Percentiles rank a stretch among this genome's conserved stretches.
Conservation (phyloP, 2,329 filamentous ascomycete genomes). For the Talaromyces sp. region DNA sequence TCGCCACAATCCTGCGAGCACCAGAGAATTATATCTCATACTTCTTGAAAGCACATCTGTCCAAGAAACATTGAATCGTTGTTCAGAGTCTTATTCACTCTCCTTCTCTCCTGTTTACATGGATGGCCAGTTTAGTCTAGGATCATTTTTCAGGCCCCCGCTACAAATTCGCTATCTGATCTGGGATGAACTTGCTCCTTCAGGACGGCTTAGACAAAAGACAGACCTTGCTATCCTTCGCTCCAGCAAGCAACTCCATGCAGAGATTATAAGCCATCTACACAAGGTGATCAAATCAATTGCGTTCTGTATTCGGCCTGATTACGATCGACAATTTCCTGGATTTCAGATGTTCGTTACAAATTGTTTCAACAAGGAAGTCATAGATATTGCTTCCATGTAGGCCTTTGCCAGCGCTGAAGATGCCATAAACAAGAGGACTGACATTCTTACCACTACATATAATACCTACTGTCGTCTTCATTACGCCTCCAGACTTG, state of each 20-base stretch:
- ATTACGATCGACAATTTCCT: neutral
- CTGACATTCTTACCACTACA: neutral
- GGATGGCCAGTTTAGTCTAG: neutral
- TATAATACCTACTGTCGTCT: neutral
- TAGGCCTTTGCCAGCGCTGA: neutral
- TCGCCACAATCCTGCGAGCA: neutral
- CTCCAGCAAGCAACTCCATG: neutral
- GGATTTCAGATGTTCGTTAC: neutral
- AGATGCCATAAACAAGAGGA: neutral
- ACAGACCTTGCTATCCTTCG: slow-evolving; percentile 5
- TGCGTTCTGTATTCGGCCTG: neutral
- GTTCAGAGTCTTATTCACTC: neutral
- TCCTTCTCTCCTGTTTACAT: neutral
- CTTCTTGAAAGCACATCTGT: neutral
- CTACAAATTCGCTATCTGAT: neutral
- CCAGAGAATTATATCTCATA: neutral
- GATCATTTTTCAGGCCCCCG: neutral
- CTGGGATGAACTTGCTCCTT: neutral
- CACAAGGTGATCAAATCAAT: neutral
- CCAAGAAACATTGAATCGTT: neutral
- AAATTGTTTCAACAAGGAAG: neutral
- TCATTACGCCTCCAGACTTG: neutral
- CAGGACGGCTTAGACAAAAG: neutral
- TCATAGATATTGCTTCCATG: no score
- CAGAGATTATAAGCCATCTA: neutral